Base-by-base conservation (phyloP, 2,329 filamentous ascomycete species). In the Nectriaceae sp. region DNA sequence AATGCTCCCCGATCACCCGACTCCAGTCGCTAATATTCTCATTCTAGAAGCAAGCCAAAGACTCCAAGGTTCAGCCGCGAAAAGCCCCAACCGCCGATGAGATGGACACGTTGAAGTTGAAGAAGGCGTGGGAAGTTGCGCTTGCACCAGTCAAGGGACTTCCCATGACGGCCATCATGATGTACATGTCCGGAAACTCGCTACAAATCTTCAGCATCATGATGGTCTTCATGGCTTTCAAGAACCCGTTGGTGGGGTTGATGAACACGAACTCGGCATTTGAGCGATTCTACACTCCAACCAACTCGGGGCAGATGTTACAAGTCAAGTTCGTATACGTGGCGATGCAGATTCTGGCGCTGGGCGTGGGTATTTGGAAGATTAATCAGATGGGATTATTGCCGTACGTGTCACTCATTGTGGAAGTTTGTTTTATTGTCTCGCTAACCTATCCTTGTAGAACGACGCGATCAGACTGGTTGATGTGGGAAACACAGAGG, bases 211-310 rank as follows among this genome's bases (percentile, higher is more conserved):
- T 99, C 77, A 95, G 89, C 72, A 97, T 99, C 73, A 97, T 97
- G 90, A 99, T 97, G 92, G 93, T 97, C 16, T 92, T 93, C 64
- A 97, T 97, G 88, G 86, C 96, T 39, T 99, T 99, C 80, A 97
- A 97, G 78, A 95, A 89, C 59, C 94, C 94, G 10, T 80, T 99
- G 52, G 83, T 90, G 70, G 94, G 92, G 26, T 75, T 97, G 39
- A 73, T 96, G 52, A 83, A 77, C 59, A 93, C 93, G 40, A 91
- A 94, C 66, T 82, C 86, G 65, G 89, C 89, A n/a, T 97, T 99
- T 69, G 84, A 90, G 65, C 87, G 88, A 53, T 96, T 96, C 71
- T 90, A 97, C 69, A 92, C 89, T 18, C 85, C 90, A 44, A 84
- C 82, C 26, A 96, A 89, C 59, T 82, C 80, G 55, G 75, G 73